Evolutionary conservation across 306 rosid genomes (phyloP).

Genomic region (Lathyrus sativus): DNA sequence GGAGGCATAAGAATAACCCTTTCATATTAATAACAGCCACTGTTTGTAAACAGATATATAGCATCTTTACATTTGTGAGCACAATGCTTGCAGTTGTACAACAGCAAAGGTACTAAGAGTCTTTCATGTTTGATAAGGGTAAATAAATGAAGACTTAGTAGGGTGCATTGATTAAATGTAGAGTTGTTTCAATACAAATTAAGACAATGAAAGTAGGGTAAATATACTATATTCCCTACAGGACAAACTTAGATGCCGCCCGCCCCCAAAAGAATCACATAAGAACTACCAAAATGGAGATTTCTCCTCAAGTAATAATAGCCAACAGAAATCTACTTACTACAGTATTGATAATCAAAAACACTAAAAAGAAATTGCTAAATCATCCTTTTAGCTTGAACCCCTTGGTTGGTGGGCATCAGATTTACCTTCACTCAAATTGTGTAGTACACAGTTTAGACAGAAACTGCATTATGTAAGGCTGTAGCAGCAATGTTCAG

Average conservation of each 20-base stretch:
- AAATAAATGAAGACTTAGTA: conserved; percentile 26
- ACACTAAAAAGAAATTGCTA: conserved; percentile 38
- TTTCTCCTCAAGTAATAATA: conserved; percentile 49
- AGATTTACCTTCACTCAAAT: conserved; percentile 50
- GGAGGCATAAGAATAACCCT: too few relatives aligned
- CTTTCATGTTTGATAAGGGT: not conserved
- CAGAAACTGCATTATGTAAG: conserved; percentile 40
- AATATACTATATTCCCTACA: conserved; percentile 46
- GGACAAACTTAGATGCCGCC: conserved; percentile 46
- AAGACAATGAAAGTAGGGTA: conserved; percentile 37
- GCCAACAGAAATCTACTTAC: conserved; percentile 49
- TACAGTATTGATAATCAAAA: conserved; percentile 49
- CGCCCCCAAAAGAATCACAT: conserved; percentile 60
- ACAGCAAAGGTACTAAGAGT: conserved; percentile 7
- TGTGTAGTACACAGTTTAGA: conserved; percentile 38
- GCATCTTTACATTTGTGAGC: not conserved
- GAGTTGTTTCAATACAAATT: conserved; percentile 43
- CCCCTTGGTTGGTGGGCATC: conserved; percentile 41
- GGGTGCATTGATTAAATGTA: conserved; percentile 37
- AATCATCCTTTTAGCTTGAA: conserved; percentile 36
- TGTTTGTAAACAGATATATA: not conserved
- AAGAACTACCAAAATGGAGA: conserved; percentile 60
- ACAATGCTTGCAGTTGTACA: conserved; percentile 1
- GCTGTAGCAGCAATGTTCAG: conserved; percentile 39
- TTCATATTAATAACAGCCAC: not conserved